Evolutionary conservation across 768 basidiomycete species (phyloP), one percentile per base, ranked within the genome.

Genomic region (Russula virescens): DNA sequence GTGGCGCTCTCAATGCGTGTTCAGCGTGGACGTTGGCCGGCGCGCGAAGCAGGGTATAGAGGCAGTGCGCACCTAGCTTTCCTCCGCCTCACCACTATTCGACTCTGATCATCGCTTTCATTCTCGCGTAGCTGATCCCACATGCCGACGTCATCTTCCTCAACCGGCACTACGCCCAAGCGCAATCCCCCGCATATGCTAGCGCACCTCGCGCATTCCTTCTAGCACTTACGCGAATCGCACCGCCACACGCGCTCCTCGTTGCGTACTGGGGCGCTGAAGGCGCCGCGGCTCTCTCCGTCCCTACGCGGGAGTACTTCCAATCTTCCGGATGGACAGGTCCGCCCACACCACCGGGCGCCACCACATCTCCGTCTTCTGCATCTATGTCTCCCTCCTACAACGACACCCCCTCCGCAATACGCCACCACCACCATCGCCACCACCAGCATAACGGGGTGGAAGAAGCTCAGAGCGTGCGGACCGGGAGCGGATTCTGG

Each of bases 281-380:
- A 52, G 91, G 91, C 13, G 88, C 87, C 1, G 91, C 91, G 0
- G 85, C 89, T 5, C 80, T 93, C 58, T 90, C 88, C 18, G 73
- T 93, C 8, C 91, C 91, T 0, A 92, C 91, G 0, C 81, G 82
- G 66, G 91, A 94, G 68, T 94, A 93, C 72, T 89, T 91, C 71
- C 91, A 94, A 66, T 86, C 85, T 66, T 90, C 89, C 0, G 85
- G 87, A 1, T 93, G 91, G 89, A 82, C 87, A 3, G 85, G 85
- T 61, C 80, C 83, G 1, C 38, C 74, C 69, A 35, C 74, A 70
- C 56, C 53, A 64, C 56, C 53, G 65, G 35, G 45, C 28, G 19
- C 51, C 7, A 61, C 75, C 1, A 68, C 73, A 38, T 56, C 54
- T 43, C 59, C 72, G 26, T 61, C 70, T 52, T 21, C 61, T 47